A percentile compares a stretch with the other conserved stretches of the same genome.
Evolutionary conservation across 257 asterid species (phyloP).

Genomic region (Hygrophila difformis): DNA sequence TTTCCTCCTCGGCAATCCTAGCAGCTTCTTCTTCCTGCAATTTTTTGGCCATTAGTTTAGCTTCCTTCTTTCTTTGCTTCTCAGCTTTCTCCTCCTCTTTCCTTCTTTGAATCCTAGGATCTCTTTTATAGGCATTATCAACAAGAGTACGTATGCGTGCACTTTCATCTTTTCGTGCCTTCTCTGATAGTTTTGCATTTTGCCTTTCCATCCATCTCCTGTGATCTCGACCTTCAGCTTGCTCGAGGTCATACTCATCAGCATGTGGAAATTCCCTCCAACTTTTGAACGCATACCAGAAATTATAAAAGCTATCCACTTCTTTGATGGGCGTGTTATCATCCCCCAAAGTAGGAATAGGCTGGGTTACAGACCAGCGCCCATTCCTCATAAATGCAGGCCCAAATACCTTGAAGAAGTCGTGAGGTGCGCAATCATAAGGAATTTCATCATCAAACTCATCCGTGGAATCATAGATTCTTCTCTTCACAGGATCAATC

Average conservation of each 20-base stretch:
- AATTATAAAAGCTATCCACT: conserved; percentile 75
- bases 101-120: conserved; percentile 73
- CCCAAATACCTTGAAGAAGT: conserved; percentile 87
- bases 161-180: conserved; percentile 84
- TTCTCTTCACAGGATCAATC: conserved; percentile 81
- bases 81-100: conserved; percentile 80
- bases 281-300: conserved; percentile 89
- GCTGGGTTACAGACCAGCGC: conserved; percentile 81
- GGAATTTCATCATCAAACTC: conserved; percentile 98
- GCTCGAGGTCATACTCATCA: conserved; percentile 91
- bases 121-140: conserved; percentile 85
- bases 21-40: conserved; percentile 81
- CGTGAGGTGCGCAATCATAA: conserved; percentile 73
- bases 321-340: conserved; percentile 50
- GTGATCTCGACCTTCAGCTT: conserved; percentile 95
- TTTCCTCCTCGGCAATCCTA: conserved; percentile 73
- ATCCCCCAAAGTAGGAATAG: conserved; percentile 71
- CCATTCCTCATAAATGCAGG: conserved; percentile 98
- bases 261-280: conserved; percentile 99
- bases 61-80: conserved; percentile 86
- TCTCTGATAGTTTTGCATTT: conserved; percentile 86
- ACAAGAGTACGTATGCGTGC: conserved; percentile 78
- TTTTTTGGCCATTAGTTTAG: conserved; percentile 74
- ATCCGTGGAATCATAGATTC: conserved; percentile 89
- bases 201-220: conserved; percentile 98